Evolutionary conservation across 2,329 filamentous ascomycete species (phyloP).

Genomic region (Phialocephala sp.): DNA sequence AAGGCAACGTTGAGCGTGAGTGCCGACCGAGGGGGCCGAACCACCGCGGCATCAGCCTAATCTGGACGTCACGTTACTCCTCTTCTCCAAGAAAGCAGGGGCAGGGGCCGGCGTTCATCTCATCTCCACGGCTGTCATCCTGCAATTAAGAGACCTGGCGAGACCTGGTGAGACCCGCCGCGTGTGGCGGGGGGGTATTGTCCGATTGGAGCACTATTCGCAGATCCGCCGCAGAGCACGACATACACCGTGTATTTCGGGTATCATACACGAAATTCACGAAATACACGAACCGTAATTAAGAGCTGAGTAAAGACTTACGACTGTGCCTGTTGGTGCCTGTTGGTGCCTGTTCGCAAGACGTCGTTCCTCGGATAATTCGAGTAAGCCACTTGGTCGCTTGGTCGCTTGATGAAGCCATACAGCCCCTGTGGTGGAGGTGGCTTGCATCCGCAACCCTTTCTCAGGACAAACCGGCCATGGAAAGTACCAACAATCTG

Average conservation of each 20-base stretch:
- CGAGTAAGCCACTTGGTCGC: not conserved
- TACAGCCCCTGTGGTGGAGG: not conserved
- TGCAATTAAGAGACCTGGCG: no score
- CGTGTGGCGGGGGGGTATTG: no score
- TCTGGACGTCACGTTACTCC: constrained; percentile 7
- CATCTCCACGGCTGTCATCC: not conserved
- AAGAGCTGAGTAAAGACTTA: constrained; percentile 9
- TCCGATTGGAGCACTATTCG: not conserved
- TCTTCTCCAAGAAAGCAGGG: not conserved
- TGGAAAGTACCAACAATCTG: not conserved
- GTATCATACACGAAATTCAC: not conserved
- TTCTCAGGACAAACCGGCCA: not conserved
- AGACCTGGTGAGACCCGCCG: no score
- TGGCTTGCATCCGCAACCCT: not conserved
- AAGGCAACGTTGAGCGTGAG: not conserved
- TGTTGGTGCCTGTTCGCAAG: no score
- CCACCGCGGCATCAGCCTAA: constrained; percentile 7
- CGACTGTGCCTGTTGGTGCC: not conserved
- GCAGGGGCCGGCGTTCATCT: not conserved
- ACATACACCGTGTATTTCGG: not conserved
- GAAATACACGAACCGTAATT: not conserved
- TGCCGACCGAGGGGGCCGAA: constrained; percentile 13
- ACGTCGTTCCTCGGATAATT: not conserved
- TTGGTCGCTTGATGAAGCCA: constrained; percentile 3
- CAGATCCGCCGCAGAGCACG: not conserved